A percentile compares a stretch with the other conserved stretches of the same genome.
phyloP scores from a whole-genome alignment of 306 rosid genomes.

The Medicago arabica region DNA sequence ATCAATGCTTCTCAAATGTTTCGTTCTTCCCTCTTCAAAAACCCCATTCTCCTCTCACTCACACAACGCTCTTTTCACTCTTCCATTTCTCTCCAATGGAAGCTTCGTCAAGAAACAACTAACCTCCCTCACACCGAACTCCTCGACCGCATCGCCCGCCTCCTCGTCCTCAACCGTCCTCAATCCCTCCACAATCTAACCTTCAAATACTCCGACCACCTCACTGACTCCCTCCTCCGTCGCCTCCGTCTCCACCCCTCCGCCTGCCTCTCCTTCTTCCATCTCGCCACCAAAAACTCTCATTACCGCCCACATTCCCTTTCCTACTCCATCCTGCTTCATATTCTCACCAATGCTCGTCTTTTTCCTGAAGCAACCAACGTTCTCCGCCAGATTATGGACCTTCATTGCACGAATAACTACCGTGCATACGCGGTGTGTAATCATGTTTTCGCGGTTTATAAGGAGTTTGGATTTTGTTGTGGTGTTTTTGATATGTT shows the following conservation, averaged over 20 bases:
- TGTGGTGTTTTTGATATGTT: conserved; percentile 73
- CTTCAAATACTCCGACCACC: conserved; percentile 65
- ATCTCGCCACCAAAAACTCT: conserved; percentile 57
- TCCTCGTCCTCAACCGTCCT: conserved; percentile 68
- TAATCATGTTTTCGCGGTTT: conserved; percentile 56
- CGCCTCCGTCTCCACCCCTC: conserved; percentile 66
- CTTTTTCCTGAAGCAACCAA: conserved; percentile 56
- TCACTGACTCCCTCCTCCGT: conserved; percentile 72
- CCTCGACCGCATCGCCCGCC: conserved; percentile 67
- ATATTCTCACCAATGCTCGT: conserved; percentile 71
- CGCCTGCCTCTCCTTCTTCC: conserved; percentile 68
- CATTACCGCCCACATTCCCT: conserved; percentile 63
- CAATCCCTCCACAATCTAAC: conserved; percentile 57
- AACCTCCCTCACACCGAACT: conserved; percentile 55
- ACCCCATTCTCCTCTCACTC: not conserved
- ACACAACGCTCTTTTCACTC: conserved; percentile 45
- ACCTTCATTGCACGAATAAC: conserved; percentile 54
- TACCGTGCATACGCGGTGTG: conserved; percentile 49
- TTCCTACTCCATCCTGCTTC: conserved; percentile 69
- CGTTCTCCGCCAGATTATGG: conserved; percentile 51
- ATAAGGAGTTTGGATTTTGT: conserved; percentile 61
- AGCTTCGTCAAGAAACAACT: conserved; percentile 63
- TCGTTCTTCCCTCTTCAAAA: conserved; percentile 27
- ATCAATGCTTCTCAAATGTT: conserved; percentile 20
- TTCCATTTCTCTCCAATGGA: conserved; percentile 63